A percentile compares a stretch with the other conserved stretches of the same genome.
Conservation (phyloP, 2,329 filamentous ascomycete genomes). For the Massarina eburnea region DNA sequence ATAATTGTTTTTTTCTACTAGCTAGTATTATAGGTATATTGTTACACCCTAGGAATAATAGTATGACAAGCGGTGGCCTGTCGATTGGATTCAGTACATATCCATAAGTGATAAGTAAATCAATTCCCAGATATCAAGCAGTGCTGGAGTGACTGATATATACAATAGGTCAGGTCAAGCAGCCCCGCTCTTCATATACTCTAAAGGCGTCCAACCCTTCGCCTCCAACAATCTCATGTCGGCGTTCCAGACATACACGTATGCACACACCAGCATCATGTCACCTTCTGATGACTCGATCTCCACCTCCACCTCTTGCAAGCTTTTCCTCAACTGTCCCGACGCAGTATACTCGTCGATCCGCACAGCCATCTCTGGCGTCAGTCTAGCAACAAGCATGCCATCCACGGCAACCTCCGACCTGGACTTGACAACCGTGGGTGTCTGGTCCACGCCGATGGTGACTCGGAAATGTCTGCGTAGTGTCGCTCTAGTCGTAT, state of each 20-base stretch:
- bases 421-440: constrained; percentile 4
- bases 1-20: too few relatives aligned
- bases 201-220: constrained; percentile 5
- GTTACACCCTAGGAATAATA: too few relatives aligned
- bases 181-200: constrained; percentile 3
- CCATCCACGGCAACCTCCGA: constrained; percentile 7
- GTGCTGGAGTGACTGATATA: too few relatives aligned
- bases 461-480: constrained; percentile 5
- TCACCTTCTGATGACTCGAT: background rate
- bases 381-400: constrained; percentile 7
- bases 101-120: too few relatives aligned
- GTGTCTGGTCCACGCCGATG: constrained; percentile 3
- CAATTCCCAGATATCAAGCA: too few relatives aligned
- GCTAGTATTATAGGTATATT: too few relatives aligned
- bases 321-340: background rate
- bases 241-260: constrained; percentile 9
- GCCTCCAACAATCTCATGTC: background rate
- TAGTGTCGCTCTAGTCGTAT: constrained; percentile 9
- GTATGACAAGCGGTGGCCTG: too few relatives aligned
- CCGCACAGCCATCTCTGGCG: background rate
- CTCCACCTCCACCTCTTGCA: constrained; percentile 7
- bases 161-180: too few relatives aligned
- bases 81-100: too few relatives aligned
- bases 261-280: constrained; percentile 1
- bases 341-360: constrained; percentile 9